Conservation (phyloP, 208 protist genomes). For the Leishmania lainsoni region DNA sequence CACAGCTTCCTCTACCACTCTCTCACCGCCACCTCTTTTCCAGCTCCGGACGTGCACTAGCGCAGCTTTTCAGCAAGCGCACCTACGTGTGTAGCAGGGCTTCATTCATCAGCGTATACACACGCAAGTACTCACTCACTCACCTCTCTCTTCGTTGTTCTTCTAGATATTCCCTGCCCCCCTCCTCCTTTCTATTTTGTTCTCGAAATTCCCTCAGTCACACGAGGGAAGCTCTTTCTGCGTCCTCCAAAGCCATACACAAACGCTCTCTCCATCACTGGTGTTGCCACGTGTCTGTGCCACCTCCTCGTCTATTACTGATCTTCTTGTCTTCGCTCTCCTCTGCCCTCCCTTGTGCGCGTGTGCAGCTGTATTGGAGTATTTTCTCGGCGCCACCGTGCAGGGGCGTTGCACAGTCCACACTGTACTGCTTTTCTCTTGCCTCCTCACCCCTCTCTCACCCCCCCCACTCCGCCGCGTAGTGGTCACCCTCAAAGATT, state of each 20-base stretch:
- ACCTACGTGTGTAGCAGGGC: background rate
- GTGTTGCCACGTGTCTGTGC: background rate
- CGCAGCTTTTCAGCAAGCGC: background rate
- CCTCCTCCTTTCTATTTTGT: background rate
- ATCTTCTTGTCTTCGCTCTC: background rate
- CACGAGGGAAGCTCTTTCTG: background rate
- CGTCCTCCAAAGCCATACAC: background rate
- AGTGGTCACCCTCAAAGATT: background rate
- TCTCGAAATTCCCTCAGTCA: background rate
- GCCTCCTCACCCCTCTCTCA: background rate
- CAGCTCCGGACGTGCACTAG: background rate
- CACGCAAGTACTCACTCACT: background rate
- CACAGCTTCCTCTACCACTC: background rate
- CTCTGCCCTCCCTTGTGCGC: background rate
- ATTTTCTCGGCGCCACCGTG: background rate
- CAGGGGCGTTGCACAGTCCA: background rate
- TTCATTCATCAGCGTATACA: background rate
- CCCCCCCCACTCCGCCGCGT: too few species aligned
- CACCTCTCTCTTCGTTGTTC: background rate
- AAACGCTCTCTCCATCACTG: background rate
- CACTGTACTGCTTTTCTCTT: background rate
- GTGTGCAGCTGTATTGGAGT: background rate
- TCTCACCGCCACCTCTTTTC: background rate
- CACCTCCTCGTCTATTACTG: background rate
- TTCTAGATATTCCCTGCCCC: background rate